These are phyloP conservation scores for Leccinellum albellum DNA, from an alignment of 768 basidiomycete species.

Conservation along the genomic window DNA sequence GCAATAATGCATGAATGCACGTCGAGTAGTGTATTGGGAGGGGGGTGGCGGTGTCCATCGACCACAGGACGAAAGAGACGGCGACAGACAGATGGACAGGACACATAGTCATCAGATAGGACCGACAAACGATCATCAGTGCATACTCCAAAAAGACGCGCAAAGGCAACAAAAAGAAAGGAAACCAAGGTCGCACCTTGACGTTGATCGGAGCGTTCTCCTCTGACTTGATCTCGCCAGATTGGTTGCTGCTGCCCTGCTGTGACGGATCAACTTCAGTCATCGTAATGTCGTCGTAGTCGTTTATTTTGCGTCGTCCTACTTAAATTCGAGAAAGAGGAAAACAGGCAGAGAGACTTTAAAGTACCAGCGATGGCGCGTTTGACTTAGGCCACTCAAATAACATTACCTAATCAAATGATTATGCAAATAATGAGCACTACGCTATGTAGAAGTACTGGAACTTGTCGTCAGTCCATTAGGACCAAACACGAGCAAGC, in stretches of 20 bases:
- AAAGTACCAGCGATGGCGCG: background rate
- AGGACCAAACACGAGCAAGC: too few species aligned
- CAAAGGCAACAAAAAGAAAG: background rate
- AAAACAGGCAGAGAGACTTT: background rate
- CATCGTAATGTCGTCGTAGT: constrained; percentile 5
- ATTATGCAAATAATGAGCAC: background rate
- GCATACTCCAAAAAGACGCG: background rate
- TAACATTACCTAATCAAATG: background rate
- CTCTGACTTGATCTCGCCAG: constrained; percentile 50
- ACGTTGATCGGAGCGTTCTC: constrained; percentile 70
- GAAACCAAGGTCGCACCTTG: constrained; percentile 45
- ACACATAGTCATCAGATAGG: background rate
- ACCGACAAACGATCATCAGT: background rate
- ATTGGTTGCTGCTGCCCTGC: constrained; percentile 23
- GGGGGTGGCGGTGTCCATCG: background rate
- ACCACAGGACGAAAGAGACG: background rate
- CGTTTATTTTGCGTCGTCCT: background rate
- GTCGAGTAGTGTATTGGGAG: background rate
- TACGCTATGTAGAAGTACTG: too few species aligned
- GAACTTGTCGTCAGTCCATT: too few species aligned
- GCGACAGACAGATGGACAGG: background rate
- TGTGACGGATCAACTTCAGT: constrained; percentile 9
- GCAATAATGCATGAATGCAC: background rate
- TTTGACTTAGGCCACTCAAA: background rate
- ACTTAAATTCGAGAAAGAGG: background rate